Conservation (phyloP, 1,139 yeast genomes). For the Suhomyces coccinellae region DNA sequence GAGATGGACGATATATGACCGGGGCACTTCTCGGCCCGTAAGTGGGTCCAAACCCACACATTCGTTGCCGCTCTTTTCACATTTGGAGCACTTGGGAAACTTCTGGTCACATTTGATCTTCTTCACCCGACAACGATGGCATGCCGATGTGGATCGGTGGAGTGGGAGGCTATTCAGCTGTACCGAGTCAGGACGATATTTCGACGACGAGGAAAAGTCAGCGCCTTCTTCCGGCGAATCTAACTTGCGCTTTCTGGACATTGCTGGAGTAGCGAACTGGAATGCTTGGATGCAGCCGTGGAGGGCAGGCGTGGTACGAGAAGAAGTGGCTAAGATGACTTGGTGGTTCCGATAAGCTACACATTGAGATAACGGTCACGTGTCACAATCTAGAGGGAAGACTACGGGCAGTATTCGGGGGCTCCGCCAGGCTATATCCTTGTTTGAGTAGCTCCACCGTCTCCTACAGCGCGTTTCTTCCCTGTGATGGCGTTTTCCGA, state of each 20-base stretch:
- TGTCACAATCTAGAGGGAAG: not conserved
- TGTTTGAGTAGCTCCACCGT: too few relatives aligned
- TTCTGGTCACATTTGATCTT: constrained; percentile 83
- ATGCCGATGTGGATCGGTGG: constrained; percentile 69
- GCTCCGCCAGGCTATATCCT: too few relatives aligned
- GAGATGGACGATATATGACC: constrained; percentile 73
- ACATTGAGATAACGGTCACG: not conserved
- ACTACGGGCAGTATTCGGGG: not conserved
- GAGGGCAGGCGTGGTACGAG: too few relatives aligned
- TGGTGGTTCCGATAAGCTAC: too few relatives aligned
- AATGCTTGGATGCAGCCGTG: too few relatives aligned
- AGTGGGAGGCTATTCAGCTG: constrained; percentile 13
- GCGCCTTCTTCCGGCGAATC: not conserved
- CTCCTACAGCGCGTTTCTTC: too few relatives aligned
- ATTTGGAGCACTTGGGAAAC: constrained; percentile 75
- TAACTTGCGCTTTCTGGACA: constrained; percentile 6
- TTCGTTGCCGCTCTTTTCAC: constrained; percentile 65
- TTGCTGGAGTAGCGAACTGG: not conserved
- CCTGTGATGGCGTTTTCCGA: too few relatives aligned
- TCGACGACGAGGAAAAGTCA: not conserved
- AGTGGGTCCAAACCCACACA: constrained; percentile 87
- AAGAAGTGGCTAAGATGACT: too few relatives aligned
- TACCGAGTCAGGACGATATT: not conserved
- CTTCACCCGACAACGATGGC: constrained; percentile 76
- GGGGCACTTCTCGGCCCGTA: constrained; percentile 81